Evolutionary conservation across 1,284 basidiomycete genomes (phyloP).

Genomic region (Somion occarium): DNA sequence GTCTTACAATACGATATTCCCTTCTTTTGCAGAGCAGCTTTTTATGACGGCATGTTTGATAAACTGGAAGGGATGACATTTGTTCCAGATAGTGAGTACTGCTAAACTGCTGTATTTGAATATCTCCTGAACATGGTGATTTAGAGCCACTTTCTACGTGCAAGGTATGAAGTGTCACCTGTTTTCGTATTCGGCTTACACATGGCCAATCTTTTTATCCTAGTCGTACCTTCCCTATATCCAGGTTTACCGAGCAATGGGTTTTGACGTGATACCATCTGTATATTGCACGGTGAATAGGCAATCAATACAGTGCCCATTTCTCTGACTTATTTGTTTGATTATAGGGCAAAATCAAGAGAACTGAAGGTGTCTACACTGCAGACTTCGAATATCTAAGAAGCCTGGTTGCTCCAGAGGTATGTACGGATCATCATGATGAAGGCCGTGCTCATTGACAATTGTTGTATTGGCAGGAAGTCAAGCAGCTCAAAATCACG

Average conservation of each 20-base stretch:
- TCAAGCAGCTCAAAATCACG: conserved; percentile 66
- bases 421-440: conserved; percentile 17
- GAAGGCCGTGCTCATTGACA: not conserved
- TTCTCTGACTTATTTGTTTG: conserved; percentile 2
- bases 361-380: conserved; percentile 55
- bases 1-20: too few species aligned
- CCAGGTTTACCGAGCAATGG: conserved; percentile 33
- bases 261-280: conserved; percentile 41
- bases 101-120: too few species aligned
- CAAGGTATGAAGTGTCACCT: conserved; percentile 12
- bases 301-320: not conserved
- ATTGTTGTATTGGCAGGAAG: conserved; percentile 35
- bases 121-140: too few species aligned
- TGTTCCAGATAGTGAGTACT: conserved; percentile 47
- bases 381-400: conserved; percentile 59
- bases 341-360: conserved; percentile 53
- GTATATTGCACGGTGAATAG: conserved; percentile 42
- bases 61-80: conserved; percentile 57
- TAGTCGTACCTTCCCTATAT: conserved; percentile 48
- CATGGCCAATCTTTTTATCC: not conserved
- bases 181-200: too few species aligned
- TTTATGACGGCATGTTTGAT: conserved; percentile 56
- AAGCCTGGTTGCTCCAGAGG: conserved; percentile 47
- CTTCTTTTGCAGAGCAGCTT: conserved; percentile 47
- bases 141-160: not conserved